phyloP scores from a whole-genome alignment of 2,329 filamentous ascomycete species.

The Pestalotiopsis sp. region DNA sequence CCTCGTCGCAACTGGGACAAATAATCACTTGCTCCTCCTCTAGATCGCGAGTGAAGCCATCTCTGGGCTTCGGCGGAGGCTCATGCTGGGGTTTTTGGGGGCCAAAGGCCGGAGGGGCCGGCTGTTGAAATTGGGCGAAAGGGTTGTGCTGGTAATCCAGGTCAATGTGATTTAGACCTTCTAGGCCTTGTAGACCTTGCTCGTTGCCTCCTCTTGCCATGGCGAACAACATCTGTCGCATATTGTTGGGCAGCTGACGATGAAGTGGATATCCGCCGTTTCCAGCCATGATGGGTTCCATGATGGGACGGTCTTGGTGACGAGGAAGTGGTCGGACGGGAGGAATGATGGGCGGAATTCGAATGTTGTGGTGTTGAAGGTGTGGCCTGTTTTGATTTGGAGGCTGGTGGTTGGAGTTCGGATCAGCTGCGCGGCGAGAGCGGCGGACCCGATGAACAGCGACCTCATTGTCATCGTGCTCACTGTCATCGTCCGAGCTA shows the following conservation, averaged over 20 bases:
- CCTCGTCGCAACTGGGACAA: constrained; percentile 84
- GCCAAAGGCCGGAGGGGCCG: constrained; percentile 6
- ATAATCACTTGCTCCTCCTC: constrained; percentile 73
- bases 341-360: neutral
- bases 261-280: neutral
- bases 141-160: constrained; percentile 28
- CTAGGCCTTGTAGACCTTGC: neutral
- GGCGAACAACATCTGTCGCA: no score
- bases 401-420: constrained; percentile 8
- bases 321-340: neutral
- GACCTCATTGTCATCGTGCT: constrained; percentile 16
- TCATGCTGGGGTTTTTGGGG: constrained; percentile 58
- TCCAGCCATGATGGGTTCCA: neutral
- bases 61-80: constrained; percentile 63
- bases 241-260: neutral
- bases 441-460: neutral
- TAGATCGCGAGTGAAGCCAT: constrained; percentile 82
- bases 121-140: constrained; percentile 16
- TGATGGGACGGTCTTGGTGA: neutral
- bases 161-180: constrained; percentile 16
- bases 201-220: no score
- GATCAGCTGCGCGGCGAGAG: constrained; percentile 1
- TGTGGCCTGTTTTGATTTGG: constrained; percentile 7
- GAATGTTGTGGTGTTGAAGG: no score
- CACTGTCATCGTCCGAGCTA: constrained; percentile 29